phyloP scores from a whole-genome alignment of 768 basidiomycete species.

The Sporobolomyces pararoseus region DNA sequence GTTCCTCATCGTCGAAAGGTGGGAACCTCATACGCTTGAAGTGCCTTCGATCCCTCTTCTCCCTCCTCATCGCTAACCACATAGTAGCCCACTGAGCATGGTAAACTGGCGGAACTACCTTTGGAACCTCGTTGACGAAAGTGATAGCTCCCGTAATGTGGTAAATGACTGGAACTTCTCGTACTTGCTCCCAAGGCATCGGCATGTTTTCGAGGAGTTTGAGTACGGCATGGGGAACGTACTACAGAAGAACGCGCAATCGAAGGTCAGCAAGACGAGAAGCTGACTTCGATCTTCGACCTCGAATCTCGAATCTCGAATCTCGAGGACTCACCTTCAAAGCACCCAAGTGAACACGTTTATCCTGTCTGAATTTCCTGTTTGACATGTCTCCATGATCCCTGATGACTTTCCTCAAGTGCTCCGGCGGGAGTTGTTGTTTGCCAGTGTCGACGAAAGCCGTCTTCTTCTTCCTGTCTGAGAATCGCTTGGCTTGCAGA shows the following conservation, averaged over 20 bases:
- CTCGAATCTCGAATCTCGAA: not conserved
- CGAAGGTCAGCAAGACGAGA: not conserved
- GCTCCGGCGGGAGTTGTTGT: constrained; percentile 75
- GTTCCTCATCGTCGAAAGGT: constrained; percentile 98
- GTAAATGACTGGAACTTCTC: constrained; percentile 96
- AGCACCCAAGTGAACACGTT: constrained; percentile 96
- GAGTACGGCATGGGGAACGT: constrained; percentile 98
- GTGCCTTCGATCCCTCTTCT: constrained; percentile 96
- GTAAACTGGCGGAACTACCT: constrained; percentile 93
- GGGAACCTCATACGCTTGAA: constrained; percentile 99
- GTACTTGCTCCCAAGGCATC: constrained; percentile 66
- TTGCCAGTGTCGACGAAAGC: constrained; percentile 90
- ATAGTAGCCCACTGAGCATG: constrained; percentile 99
- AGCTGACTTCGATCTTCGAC: not conserved
- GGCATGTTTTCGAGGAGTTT: constrained; percentile 85
- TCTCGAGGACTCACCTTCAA: constrained; percentile 52
- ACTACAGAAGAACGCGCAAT: constrained; percentile 49
- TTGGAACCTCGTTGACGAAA: constrained; percentile 96
- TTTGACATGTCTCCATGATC: constrained; percentile 89
- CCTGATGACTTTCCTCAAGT: constrained; percentile 98
- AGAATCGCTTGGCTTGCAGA: constrained; percentile 87
- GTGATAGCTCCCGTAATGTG: constrained; percentile 99
- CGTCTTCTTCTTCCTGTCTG: constrained; percentile 79
- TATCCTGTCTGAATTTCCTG: constrained; percentile 98
- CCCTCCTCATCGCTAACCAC: constrained; percentile 99